Base-by-base conservation (phyloP, 768 basidiomycete genomes). In the Cystoderma amianthinum region DNA sequence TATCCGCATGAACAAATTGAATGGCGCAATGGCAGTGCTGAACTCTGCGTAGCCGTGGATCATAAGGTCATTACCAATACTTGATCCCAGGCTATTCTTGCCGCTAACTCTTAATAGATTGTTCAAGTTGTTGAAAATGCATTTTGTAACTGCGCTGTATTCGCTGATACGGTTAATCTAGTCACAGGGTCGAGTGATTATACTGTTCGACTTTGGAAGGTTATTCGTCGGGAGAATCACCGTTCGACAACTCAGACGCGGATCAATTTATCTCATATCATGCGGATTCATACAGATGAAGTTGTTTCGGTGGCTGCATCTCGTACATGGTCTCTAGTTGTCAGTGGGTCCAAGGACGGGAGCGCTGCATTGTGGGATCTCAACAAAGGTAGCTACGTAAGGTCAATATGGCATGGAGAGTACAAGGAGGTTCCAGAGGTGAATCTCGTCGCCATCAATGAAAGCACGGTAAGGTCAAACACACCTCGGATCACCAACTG, bases 321-420 rank as follows among this genome's bases (percentile, higher is more conserved):
- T 11, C 68, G 84, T 32, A 62, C 82, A 2, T 95, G 93, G 93
- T 88, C 87, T 1, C 51, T 91, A 17, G 75, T 79, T 17, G 74
- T 93, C 33, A 93, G 87, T 48, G 90, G 90, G 7, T 86, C 87
- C 12, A 73, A 76, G 52, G 92, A 95, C 51, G 89, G 92, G 1
- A 88, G 82, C 46, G 89, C 85, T 0, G 84, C 83, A 3, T 43
- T 95, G 2, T 96, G 93, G 93, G 93, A 95, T 58, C 70, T 92
- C 39, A 95, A 96, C 54, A 68, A 80, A 19, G 85, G 85, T 5
- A 64, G 78, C 5, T 95, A 96, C 47, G 78, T 86, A 10, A 68
- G 83, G 41, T 86, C 88, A 0, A 84, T 91, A 21, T 83, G 83
- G 76, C 86, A 90, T 43, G 72, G 70, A 9, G 59, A 50, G 15